A percentile compares a stretch with the other conserved stretches of the same genome.
Conservation (phyloP, 352 stramenopile genomes). For the Globisporangium takayamanum region DNA sequence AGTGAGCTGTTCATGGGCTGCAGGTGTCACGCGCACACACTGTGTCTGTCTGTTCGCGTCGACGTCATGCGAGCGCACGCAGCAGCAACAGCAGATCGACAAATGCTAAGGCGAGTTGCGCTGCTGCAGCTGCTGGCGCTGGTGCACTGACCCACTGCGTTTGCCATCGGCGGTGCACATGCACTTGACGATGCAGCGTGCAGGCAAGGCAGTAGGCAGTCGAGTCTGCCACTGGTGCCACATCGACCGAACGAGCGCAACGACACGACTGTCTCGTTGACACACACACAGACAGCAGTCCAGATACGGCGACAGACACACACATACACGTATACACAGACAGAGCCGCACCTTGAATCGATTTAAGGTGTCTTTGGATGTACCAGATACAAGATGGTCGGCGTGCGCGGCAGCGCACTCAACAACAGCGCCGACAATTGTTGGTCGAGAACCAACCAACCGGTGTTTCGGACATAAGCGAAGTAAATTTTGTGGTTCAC, state of each 20-base stretch:
- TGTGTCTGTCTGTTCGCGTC: background rate
- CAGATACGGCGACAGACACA: background rate
- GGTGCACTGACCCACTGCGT: background rate
- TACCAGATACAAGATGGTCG: constrained; percentile 87
- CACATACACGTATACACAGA: constrained; percentile 5
- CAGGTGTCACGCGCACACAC: background rate
- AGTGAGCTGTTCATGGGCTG: background rate
- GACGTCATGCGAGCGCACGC: background rate
- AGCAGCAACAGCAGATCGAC: background rate
- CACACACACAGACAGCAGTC: background rate
- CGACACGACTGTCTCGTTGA: background rate
- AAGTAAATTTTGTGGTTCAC: no score
- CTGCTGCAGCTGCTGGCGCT: background rate
- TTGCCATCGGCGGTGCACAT: background rate
- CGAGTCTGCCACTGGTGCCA: background rate
- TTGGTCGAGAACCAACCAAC: constrained; percentile 32
- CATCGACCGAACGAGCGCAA: background rate
- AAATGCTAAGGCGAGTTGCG: background rate
- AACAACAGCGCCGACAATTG: background rate
- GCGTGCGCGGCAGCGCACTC: background rate
- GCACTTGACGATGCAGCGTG: no score
- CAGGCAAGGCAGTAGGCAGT: background rate
- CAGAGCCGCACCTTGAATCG: constrained; percentile 81
- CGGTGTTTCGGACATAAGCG: constrained; percentile 5
- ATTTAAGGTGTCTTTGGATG: constrained; percentile 87